Conservation (phyloP, 352 stramenopile genomes). For the Globisporangium nodosum region DNA sequence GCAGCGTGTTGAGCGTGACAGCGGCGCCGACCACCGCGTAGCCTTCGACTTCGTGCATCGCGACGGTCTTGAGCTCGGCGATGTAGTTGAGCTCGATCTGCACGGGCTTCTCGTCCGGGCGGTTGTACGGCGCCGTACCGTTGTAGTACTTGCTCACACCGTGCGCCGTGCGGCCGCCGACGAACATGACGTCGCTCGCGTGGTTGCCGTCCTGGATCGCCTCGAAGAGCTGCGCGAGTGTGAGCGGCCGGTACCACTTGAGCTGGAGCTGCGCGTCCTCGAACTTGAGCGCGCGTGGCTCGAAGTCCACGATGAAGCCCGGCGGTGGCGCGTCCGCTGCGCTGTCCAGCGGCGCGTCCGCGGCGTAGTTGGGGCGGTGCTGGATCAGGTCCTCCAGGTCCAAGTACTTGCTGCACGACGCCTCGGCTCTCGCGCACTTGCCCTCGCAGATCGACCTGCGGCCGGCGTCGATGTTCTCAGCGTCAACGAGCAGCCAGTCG, state of each 20-base stretch:
- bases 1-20: conserved; percentile 55
- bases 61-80: conserved; percentile 30
- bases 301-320: conserved; percentile 28
- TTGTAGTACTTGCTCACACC: conserved; percentile 60
- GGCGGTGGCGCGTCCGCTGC: conserved; percentile 15
- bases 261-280: conserved; percentile 5
- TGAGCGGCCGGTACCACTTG: conserved; percentile 34
- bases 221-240: conserved; percentile 37
- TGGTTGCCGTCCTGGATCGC: conserved; percentile 78
- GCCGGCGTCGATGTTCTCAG: conserved; percentile 10
- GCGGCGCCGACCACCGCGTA: conserved; percentile 51
- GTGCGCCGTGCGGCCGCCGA: conserved; percentile 42
- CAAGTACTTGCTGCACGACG: conserved; percentile 17
- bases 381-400: conserved; percentile 31
- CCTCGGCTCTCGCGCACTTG: conserved; percentile 11
- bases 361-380: not conserved
- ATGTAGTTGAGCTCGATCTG: conserved; percentile 34
- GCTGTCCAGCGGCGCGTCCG: conserved; percentile 10
- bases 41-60: conserved; percentile 11
- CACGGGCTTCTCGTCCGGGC: conserved; percentile 41
- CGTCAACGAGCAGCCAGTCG: conserved; percentile 25
- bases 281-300: conserved; percentile 23
- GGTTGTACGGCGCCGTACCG: conserved; percentile 45
- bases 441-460: conserved; percentile 21
- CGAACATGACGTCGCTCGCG: conserved; percentile 64